These are phyloP conservation scores for Aureobasidium sp. DNA, from an alignment of 2,329 filamentous ascomycete genomes.

Conservation along the genomic window DNA sequence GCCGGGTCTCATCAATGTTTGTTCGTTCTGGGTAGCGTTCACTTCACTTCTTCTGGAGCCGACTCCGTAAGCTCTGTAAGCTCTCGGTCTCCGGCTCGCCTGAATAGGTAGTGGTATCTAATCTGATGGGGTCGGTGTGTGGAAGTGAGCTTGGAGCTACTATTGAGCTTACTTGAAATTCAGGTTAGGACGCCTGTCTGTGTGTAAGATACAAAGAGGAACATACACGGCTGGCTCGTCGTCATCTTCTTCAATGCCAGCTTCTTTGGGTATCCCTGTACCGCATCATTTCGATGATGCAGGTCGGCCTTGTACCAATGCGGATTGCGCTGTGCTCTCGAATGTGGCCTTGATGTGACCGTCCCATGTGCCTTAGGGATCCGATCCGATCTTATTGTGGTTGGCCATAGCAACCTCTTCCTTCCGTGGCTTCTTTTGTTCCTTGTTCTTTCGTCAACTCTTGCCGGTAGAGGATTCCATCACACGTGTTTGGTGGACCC, in stretches of 20 bases:
- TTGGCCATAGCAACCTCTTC: not conserved
- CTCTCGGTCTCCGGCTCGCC: not conserved
- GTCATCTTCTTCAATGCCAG: not conserved
- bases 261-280: not conserved
- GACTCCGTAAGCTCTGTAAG: not conserved
- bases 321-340: not conserved
- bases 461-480: constrained; percentile 20
- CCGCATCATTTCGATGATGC: not conserved
- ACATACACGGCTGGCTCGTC: constrained; percentile 1
- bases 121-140: not conserved
- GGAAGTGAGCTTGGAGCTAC: not conserved
- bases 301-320: not conserved
- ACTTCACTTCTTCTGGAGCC: not conserved
- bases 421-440: not conserved
- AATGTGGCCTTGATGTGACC: not conserved
- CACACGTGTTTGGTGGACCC: constrained; percentile 73
- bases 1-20: not conserved
- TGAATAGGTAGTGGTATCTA: not conserved
- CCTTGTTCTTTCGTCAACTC: not conserved
- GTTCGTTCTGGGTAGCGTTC: not conserved
- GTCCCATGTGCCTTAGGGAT: not conserved
- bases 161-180: constrained; percentile 2
- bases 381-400: constrained; percentile 1
- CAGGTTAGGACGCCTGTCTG: constrained; percentile 4
- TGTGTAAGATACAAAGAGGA: not conserved